These are phyloP conservation scores for Euphorbia lathyris DNA, from an alignment of 345 rosid species.

Conservation along the genomic window DNA sequence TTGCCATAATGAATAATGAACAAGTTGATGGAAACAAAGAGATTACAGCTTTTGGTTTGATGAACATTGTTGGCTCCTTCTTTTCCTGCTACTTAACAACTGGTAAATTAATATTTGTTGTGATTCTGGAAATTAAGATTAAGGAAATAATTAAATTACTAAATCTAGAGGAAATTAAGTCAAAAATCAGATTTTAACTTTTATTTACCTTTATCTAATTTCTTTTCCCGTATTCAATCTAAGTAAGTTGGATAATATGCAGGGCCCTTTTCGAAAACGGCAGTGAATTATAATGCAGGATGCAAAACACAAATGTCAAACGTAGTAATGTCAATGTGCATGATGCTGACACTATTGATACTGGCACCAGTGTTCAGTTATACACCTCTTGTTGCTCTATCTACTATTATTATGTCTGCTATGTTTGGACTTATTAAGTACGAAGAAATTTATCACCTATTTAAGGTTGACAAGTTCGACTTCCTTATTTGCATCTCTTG, in stretches of 20 bases:
- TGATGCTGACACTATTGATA: slow-evolving; percentile 76
- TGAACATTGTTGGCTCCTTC: slow-evolving; percentile 83
- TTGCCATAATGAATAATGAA: slow-evolving; percentile 66
- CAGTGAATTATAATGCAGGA: slow-evolving; percentile 84
- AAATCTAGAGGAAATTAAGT: too few relatives aligned
- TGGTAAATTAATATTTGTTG: too few relatives aligned
- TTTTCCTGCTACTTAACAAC: slow-evolving; percentile 93
- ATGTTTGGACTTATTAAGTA: slow-evolving; percentile 82
- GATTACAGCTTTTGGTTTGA: slow-evolving; percentile 83
- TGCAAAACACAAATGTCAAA: slow-evolving; percentile 71
- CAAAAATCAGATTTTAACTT: too few relatives aligned
- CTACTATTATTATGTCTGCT: slow-evolving; percentile 88
- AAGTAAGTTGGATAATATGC: slow-evolving; percentile 10
- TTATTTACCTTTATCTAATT: too few relatives aligned
- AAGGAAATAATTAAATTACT: too few relatives aligned
- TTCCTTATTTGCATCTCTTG: slow-evolving; percentile 74
- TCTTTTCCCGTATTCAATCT: too few relatives aligned
- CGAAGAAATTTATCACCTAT: slow-evolving; percentile 54
- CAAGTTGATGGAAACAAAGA: slow-evolving; percentile 94
- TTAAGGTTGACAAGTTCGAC: slow-evolving; percentile 79
- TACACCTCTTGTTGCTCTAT: slow-evolving; percentile 83
- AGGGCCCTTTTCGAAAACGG: slow-evolving; percentile 96
- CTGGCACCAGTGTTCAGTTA: slow-evolving; percentile 81
- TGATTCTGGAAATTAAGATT: too few relatives aligned
- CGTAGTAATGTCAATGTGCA: slow-evolving; percentile 69